Evolutionary conservation across 352 stramenopile genomes (phyloP), one percentile per base, ranked within the genome.

Genomic region (Phytophthora uliginosa): DNA sequence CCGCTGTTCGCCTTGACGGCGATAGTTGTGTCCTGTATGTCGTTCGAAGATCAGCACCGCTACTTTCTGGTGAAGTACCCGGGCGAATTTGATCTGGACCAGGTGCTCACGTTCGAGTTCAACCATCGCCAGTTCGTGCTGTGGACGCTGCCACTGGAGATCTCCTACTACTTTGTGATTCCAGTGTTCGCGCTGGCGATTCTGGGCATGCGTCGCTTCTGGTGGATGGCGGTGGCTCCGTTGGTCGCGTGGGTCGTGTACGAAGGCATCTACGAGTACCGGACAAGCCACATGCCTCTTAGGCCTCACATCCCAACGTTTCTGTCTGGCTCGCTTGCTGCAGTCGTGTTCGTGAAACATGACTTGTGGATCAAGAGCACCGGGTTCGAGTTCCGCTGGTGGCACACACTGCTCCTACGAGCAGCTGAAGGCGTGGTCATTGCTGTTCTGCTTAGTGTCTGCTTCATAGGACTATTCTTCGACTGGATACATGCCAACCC

Each of bases 81-180:
- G 0, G 62, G 66, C 4, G 59, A 81, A 15, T 91, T 77, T 58
- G 54, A 79, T 28, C 51, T 86, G 31, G 71, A 69, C 17, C 67
- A 85, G 7, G 80, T 87, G 20, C 74, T 89, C 17, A 72, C 71
- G 7, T 86, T 89, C 56, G 57, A 78, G 24, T 71, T 77, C 7
- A 59, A 76, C 22, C 77, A 73, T 24, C 83, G 77, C 5, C 78
- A 76, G 48, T 76, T 83, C 40, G 74, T 91, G 17, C 73, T 91
- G 40, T 91, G 83, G 83, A 83, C 83, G 17, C 67, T 91, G 34
- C 81, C 81, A 1, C 62, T 91, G 18, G 77, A 86, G 60, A 83
- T 86, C 26, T 56, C 48, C n/a, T 84, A 82, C 62, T 87, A 87
- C 34, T 87, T 83, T 24, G 36, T 81, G 22, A 81, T 87, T 56